Evolutionary conservation across 345 rosid genomes (phyloP), one percentile per base, ranked within the genome.

Genomic region (Clarkia xantiana): DNA sequence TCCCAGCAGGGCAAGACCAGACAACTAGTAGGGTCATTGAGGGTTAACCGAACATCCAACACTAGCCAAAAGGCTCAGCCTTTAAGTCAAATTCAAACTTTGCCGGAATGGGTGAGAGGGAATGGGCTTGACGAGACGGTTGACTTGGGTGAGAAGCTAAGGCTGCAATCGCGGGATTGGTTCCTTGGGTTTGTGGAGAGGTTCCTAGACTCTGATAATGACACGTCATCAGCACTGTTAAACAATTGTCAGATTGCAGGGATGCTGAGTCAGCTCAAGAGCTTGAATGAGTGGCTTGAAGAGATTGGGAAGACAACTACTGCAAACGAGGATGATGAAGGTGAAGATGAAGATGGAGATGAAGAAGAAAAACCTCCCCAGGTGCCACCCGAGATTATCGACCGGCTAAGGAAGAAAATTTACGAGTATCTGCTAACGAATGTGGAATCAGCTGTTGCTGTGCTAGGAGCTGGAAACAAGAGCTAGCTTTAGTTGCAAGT

Each of bases 401-500:
- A 81, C 52, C 58, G 86, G 62, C 75, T 87, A 43, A 59, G 91
- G 58, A 87, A 87, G 78, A 87, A 87, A 75, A 87, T 87, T 7
- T 87, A 87, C 6, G 91, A 77, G 61, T 87, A 87, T 67, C 91
- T 87, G 29, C 80, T 87, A 0, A 81, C 91, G 14, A 90, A 87
- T 44, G 91, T 87, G 2, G 96, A 87, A 68, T 84, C 94, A 0
- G 94, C 96, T n/a, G 96, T 94, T 45, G 94, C 94, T 13, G 94
- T 90, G 18, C 76, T 87, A 52, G 96, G 96, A 13, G 71, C 74
- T 13, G 79, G 81, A 45, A 7, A 29, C 6, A 29, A 29, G 36
- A 29, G 36, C 36, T 29, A 29, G 36, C 36, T 1, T 10, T 29
- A 29, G 36, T 29, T 29, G 9, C 6, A 29, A 29, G 36, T 29